Evolutionary conservation across 2,329 filamentous ascomycete genomes (phyloP), one percentile per base, ranked within the genome.

Genomic region (Coleophoma eucalyptorum): DNA sequence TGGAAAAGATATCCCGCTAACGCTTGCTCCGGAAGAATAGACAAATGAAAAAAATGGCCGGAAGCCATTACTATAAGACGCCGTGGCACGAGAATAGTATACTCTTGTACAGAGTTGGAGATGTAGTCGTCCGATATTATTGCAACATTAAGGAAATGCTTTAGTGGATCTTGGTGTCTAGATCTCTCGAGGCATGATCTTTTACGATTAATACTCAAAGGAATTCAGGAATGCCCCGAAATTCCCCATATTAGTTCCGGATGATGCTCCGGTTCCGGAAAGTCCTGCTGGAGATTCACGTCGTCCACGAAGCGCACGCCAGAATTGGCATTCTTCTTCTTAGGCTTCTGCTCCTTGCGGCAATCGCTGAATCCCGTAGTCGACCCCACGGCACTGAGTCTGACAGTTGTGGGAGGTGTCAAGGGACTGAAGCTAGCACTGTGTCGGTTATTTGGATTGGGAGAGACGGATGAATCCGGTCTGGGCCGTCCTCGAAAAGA

Each of bases 351-450:
- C 3, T 46, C 26, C 3, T n/a, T 20, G n/a, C 42, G 19, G 11
- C 12, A n/a, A 20, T 44, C 42, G 37, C 40, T 35, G 46, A 57
- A 55, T 26, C 57, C 52, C 38, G 21, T 34, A 15, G 35, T 18
- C 1, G 50, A 47, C 26, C 58, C 61, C 8, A 63, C 60, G 44
- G 62, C 58, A 49, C 58, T 58, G 12, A 64, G 50, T 34, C 62
- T 53, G 7, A 53, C 51, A 4, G 58, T 53, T 21, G 51, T 56
- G 15, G 58, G 55, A n/a, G 60, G 57, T 15, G 55, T 56, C n/a
- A 51, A 48, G 10, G 60, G 58, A n/a, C 20, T 32, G 20, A 44
- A 44, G 31, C 20, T 31, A 18, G 52, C 49, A n/a, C 18, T 18
- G 10, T 37, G 51, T 11, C 19, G 53, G 34, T 32, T 47, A 41